phyloP scores from a whole-genome alignment of 345 rosid genomes.

The Linum tenue region DNA sequence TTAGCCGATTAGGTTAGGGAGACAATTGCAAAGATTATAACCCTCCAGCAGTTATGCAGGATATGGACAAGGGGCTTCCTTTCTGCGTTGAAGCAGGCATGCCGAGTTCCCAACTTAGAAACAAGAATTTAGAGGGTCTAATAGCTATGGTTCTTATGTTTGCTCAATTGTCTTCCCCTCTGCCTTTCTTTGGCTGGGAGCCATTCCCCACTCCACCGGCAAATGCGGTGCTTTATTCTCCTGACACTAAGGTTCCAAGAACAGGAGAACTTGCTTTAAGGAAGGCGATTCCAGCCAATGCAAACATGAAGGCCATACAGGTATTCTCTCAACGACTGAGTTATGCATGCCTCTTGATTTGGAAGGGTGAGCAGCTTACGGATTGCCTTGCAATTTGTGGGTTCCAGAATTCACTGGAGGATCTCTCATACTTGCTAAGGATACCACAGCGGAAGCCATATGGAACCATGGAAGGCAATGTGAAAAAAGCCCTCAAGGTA shows the following conservation, averaged over 20 bases:
- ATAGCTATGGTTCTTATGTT: conserved; percentile 38
- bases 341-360: not conserved
- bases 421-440: conserved; percentile 76
- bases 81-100: conserved; percentile 20
- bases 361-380: conserved; percentile 10
- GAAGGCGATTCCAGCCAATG: conserved; percentile 81
- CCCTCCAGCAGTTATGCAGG: conserved; percentile 41
- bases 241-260: conserved; percentile 84
- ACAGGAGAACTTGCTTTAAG: conserved; percentile 92
- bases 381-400: conserved; percentile 7
- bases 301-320: conserved; percentile 82
- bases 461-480: conserved; percentile 93
- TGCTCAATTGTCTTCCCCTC: conserved; percentile 57
- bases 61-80: conserved; percentile 15
- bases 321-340: conserved; percentile 18
- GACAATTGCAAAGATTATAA: not conserved
- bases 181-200: conserved; percentile 46
- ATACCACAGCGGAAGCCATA: conserved; percentile 97
- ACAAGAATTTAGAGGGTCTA: conserved; percentile 39
- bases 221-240: conserved; percentile 74
- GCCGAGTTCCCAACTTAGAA: conserved; percentile 24
- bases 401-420: conserved; percentile 72
- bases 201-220: conserved; percentile 42
- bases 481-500: conserved; percentile 85
- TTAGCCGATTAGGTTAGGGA: not conserved